These are phyloP conservation scores for Akebia trifoliata DNA, from an alignment of 164 flowering plant species.

Conservation along the genomic window DNA sequence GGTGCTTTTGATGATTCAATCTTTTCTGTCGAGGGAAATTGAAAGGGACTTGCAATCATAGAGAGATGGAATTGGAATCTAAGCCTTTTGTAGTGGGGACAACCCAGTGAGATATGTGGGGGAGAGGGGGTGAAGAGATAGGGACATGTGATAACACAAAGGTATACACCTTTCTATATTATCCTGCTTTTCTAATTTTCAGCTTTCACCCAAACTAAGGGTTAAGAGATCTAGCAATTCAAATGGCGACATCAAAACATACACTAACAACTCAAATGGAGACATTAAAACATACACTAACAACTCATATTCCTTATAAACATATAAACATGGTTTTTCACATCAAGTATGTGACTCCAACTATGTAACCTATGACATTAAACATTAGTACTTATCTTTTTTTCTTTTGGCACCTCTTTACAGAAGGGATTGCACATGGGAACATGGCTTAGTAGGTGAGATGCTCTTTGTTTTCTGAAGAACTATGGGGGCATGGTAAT, in stretches of 20 bases:
- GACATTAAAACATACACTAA: conserved; percentile 19
- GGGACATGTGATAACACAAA: conserved; percentile 27
- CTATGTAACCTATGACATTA: conserved; percentile 32
- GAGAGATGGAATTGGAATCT: conserved; percentile 63
- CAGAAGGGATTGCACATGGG: conserved; percentile 52
- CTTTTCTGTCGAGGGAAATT: conserved; percentile 26
- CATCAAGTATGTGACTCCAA: conserved; percentile 29
- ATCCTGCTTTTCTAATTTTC: conserved; percentile 5
- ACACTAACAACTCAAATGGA: conserved; percentile 21
- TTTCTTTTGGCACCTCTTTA: conserved; percentile 32
- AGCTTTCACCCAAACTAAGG: conserved; percentile 11
- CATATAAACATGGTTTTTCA: background rate
- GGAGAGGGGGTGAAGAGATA: conserved; percentile 23
- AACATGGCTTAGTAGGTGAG: conserved; percentile 14
- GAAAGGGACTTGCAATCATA: conserved; percentile 65
- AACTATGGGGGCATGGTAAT: conserved; percentile 1
- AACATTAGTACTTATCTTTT: conserved; percentile 17
- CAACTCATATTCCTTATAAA: conserved; percentile 25
- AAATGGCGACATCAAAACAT: conserved; percentile 12
- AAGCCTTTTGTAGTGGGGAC: conserved; percentile 29
- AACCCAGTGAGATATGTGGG: conserved; percentile 17
- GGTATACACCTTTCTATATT: conserved; percentile 7
- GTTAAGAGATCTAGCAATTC: conserved; percentile 2
- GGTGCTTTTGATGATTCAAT: conserved; percentile 36
- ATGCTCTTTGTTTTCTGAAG: conserved; percentile 4